Conservation (phyloP, 192 early-diverging fungal genomes). For the Umbelopsis isabellina region DNA sequence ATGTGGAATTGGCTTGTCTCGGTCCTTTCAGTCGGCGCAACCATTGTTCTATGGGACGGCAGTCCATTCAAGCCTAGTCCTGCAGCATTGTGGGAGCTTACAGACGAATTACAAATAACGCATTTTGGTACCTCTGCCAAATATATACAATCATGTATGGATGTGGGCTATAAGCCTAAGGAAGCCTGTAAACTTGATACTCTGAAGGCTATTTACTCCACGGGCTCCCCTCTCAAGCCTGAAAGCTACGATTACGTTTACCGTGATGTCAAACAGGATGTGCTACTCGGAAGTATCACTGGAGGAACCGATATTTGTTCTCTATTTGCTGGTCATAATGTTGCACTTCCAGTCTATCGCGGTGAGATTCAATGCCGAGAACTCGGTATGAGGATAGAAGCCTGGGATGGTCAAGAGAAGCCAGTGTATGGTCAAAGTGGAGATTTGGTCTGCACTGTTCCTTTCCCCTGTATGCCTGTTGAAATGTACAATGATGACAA, state of each 20-base stretch:
- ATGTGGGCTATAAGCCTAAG: constrained; percentile 61
- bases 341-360: constrained; percentile 86
- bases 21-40: constrained; percentile 76
- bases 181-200: constrained; percentile 60
- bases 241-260: constrained; percentile 95
- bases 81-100: constrained; percentile 74
- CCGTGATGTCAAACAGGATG: constrained; percentile 76
- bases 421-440: constrained; percentile 75
- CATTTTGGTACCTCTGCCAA: constrained; percentile 95
- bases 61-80: constrained; percentile 90
- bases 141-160: constrained; percentile 82
- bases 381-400: constrained; percentile 94
- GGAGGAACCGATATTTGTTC: constrained; percentile 98
- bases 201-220: constrained; percentile 86
- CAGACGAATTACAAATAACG: constrained; percentile 77
- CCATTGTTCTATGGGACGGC: constrained; percentile 90
- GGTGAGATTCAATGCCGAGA: constrained; percentile 94
- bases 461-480: constrained; percentile 98
- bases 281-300: constrained; percentile 92
- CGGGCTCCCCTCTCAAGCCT: constrained; percentile 92
- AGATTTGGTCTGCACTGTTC: constrained; percentile 89
- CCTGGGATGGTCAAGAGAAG: constrained; percentile 72
- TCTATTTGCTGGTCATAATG: constrained; percentile 91
- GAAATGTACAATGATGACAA: constrained; percentile 87
- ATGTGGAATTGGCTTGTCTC: constrained; percentile 99